Evolutionary conservation across 805 yeast species (phyloP).

Genomic region (Priceomyces haplophilus): DNA sequence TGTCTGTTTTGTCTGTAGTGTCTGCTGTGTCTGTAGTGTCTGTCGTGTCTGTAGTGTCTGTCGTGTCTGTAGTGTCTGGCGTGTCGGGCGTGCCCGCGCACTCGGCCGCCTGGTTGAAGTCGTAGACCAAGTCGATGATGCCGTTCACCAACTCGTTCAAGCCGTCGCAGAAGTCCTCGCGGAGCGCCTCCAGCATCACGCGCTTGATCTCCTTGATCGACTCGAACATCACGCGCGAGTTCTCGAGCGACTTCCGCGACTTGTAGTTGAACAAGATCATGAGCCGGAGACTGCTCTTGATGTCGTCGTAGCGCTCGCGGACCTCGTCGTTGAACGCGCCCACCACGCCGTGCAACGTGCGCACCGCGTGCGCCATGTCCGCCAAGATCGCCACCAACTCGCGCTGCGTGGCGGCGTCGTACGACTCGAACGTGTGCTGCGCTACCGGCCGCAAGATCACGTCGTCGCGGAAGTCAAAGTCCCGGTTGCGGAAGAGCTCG

Average conservation of each 20-base stretch:
- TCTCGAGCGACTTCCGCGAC: conserved; percentile 10
- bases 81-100: not conserved
- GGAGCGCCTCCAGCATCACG: conserved; percentile 6
- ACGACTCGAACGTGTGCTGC: not conserved
- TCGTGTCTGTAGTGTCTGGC: too few species aligned
- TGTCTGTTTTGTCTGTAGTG: too few species aligned
- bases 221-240: conserved; percentile 14
- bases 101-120: conserved; percentile 9
- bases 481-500: conserved; percentile 6
- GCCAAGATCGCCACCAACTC: conserved; percentile 5
- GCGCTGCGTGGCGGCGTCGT: not conserved
- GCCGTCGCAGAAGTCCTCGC: conserved; percentile 8
- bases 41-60: too few species aligned
- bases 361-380: conserved; percentile 4
- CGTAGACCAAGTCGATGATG: conserved; percentile 11
- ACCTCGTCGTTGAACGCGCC: conserved; percentile 8
- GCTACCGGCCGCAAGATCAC: conserved; percentile 6
- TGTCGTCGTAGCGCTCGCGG: conserved; percentile 5
- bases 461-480: conserved; percentile 3
- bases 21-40: too few species aligned
- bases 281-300: conserved; percentile 6
- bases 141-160: conserved; percentile 9
- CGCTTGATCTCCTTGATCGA: conserved; percentile 10
- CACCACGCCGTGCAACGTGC: conserved; percentile 5
- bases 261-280: conserved; percentile 11